A percentile compares a stretch with the other conserved stretches of the same genome.
Conservation (phyloP, 495 filamentous ascomycete species). For the Apiosordaria backusii region DNA sequence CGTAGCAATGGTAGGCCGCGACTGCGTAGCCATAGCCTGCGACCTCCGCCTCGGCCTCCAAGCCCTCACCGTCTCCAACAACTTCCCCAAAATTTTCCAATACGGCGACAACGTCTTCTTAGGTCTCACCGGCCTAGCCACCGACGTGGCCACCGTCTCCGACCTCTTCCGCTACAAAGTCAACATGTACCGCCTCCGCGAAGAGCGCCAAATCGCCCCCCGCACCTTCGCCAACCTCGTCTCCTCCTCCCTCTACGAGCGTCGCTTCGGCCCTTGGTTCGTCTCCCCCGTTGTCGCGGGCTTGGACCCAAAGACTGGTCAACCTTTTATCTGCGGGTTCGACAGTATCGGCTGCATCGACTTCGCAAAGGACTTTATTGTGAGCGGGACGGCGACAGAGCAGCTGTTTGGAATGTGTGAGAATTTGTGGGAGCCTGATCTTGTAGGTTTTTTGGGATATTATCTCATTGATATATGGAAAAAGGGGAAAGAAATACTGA, state of each 20-base stretch:
- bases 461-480: no score
- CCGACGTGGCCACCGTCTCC: conserved; percentile 88
- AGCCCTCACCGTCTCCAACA: conserved; percentile 94
- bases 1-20: conserved; percentile 98
- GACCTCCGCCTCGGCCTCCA: conserved; percentile 97
- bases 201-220: conserved; percentile 92
- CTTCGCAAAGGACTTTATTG: conserved; percentile 99
- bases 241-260: conserved; percentile 84
- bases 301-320: conserved; percentile 83
- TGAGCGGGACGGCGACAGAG: conserved; percentile 90
- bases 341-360: conserved; percentile 99
- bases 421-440: conserved; percentile 93
- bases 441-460: conserved; percentile 57
- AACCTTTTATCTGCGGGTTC: conserved; percentile 98
- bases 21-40: conserved; percentile 98
- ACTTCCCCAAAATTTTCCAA: conserved; percentile 99
- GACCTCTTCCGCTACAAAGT: conserved; percentile 99
- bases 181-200: conserved; percentile 98
- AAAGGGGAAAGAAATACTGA: conserved; percentile 2
- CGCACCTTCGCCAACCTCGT: conserved; percentile 96
- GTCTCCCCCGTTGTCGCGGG: conserved; percentile 92
- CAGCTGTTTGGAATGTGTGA: conserved; percentile 99
- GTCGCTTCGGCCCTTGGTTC: conserved; percentile 92
- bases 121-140: conserved; percentile 94
- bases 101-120: conserved; percentile 88